Percentiles rank a stretch among this genome's conserved stretches.
Conservation (phyloP, 2,329 filamentous ascomycete genomes). For the Cordyceps javanica region DNA sequence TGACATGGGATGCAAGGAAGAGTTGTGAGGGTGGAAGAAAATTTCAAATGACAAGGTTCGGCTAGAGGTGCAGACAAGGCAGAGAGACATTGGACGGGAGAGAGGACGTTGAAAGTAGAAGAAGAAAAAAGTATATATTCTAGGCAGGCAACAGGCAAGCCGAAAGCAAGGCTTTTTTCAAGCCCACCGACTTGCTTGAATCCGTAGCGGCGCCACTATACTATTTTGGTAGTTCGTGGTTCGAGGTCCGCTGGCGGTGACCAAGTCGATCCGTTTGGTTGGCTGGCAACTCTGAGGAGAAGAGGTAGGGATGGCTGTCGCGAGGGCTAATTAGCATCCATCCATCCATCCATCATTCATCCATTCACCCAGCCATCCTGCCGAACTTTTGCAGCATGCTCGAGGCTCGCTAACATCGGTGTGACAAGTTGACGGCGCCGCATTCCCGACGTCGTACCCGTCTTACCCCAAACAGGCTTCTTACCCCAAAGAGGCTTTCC, state of each 20-base stretch:
- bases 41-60: neutral
- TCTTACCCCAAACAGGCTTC: neutral
- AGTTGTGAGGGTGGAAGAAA: neutral
- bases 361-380: too few species aligned
- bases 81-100: neutral
- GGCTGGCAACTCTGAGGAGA: too few species aligned
- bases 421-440: neutral
- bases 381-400: too few species aligned
- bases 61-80: neutral
- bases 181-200: too few species aligned
- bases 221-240: too few species aligned
- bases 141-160: too few species aligned
- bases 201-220: neutral
- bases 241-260: neutral
- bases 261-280: neutral
- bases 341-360: too few species aligned
- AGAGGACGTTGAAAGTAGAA: neutral
- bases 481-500: neutral
- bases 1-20: neutral
- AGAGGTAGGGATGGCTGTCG: too few species aligned
- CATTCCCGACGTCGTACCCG: too few species aligned
- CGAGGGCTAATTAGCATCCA: too few species aligned
- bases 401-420: neutral
- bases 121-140: neutral
- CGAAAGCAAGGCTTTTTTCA: too few species aligned